Base-by-base conservation (phyloP, 169 alveolate species). In the Eimeria brunetti region DNA sequence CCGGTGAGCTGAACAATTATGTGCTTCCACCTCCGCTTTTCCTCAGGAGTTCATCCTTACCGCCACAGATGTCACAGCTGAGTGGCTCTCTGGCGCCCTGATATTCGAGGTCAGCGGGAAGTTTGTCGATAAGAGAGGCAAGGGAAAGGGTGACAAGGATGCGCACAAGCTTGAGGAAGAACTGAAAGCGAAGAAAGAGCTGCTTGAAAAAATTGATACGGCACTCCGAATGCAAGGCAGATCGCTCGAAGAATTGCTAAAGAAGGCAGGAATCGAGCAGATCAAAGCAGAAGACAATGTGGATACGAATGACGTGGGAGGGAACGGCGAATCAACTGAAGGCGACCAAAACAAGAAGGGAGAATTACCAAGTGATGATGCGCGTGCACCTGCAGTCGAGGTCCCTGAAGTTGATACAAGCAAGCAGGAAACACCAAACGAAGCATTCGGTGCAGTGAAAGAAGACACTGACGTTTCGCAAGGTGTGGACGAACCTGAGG, bases 101-200 rank as follows among this genome's bases (percentile, higher is more conserved):
- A 91, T 93, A 56, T 93, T 93, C 60, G 96, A 93, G 58, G 93
- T 93, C 30, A 88, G 93, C 18, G 96, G 96, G 11, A 93, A 86
- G 53, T 86, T 86, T 49, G 93, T 86, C 24, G 93, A 86, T 62
- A 86, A 64, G 83, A 64, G 83, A 44, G 93, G 83, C 58, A 86
- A 64, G 62, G 83, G 83, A 0, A 86, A 86, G 93, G 64, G 64
- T 33, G 93, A 86, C 53, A 60, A 22, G 64, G 93, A 62, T 5
- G 11, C 44, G 49, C 46, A 24, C 51, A 38, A 64, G 27, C 93
- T 86, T 4, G 83, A 86, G 46, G 83, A 62, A 27, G 93, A 86
- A 64, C 44, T 86, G 67, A 86, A 44, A 8, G 93, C 16, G 11
- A 86, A 86, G 46, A 64, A 86, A 44, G 67, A 36, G 38, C 53